Conservation (phyloP, 1,139 yeast genomes). For the Candida sanyaensis region DNA sequence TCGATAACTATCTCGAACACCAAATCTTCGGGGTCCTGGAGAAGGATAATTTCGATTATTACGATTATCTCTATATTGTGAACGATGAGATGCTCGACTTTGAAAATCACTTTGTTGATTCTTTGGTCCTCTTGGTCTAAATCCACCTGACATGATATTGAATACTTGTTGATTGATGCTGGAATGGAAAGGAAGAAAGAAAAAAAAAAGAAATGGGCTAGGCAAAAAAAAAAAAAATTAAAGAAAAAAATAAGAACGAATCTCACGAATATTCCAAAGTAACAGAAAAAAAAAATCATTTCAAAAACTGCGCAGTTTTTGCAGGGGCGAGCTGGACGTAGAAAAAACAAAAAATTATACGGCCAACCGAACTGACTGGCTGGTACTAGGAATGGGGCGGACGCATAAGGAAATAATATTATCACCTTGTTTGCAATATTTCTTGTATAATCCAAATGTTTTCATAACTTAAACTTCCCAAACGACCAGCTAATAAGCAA, state of each 20-base stretch:
- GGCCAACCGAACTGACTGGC: too few species aligned
- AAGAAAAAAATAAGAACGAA: too few species aligned
- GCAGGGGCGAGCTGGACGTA: too few species aligned
- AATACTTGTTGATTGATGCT: not conserved
- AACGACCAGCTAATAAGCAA: too few species aligned
- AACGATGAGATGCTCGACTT: slow-evolving; percentile 7
- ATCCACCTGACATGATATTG: slow-evolving; percentile 40
- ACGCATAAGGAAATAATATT: too few species aligned
- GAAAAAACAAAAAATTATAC: too few species aligned
- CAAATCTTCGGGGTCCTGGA: slow-evolving; percentile 23
- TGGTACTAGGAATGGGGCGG: too few species aligned
- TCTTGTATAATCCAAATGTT: too few species aligned
- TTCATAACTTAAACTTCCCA: too few species aligned
- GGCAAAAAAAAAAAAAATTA: not conserved
- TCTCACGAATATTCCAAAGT: not conserved
- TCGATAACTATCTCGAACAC: slow-evolving; percentile 15
- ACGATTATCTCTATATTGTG: slow-evolving; percentile 4
- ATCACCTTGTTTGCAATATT: too few species aligned
- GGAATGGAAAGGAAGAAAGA: not conserved
- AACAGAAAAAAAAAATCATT: not conserved
- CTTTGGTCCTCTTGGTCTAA: slow-evolving; percentile 27
- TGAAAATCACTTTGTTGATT: slow-evolving; percentile 5
- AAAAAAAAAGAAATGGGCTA: not conserved
- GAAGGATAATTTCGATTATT: slow-evolving; percentile 10
- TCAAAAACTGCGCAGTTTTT: too few species aligned